Percentiles rank a stretch among this genome's conserved stretches.
These are phyloP conservation scores for Licmophora abbreviata DNA, from an alignment of 108 stramenopile species.

Conservation along the genomic window DNA sequence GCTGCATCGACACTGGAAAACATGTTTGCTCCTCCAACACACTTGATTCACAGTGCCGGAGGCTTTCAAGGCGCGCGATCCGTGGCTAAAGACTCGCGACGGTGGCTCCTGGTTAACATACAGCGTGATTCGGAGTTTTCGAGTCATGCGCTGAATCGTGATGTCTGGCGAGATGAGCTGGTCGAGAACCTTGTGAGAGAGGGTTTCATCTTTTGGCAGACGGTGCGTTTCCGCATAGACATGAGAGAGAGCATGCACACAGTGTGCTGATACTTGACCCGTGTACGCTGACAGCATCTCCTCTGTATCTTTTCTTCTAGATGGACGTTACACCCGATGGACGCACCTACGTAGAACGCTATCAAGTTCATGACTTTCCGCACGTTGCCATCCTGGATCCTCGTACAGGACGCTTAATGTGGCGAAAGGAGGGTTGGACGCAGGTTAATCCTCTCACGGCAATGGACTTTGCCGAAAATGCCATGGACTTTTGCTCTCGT, in stretches of 20 bases:
- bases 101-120: constrained; percentile 91
- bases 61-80: constrained; percentile 81
- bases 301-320: constrained; percentile 13
- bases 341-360: constrained; percentile 65
- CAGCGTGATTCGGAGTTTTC: constrained; percentile 82
- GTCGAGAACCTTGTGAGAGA: constrained; percentile 88
- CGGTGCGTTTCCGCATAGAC: constrained; percentile 29
- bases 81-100: constrained; percentile 71
- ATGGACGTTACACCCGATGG: constrained; percentile 64
- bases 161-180: constrained; percentile 92
- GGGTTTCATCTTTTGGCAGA: constrained; percentile 92
- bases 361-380: constrained; percentile 78
- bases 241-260: neutral
- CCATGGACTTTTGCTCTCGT: constrained; percentile 82
- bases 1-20: constrained; percentile 34
- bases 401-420: constrained; percentile 77
- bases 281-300: neutral
- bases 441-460: constrained; percentile 76
- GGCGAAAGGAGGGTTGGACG: constrained; percentile 86
- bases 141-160: constrained; percentile 91
- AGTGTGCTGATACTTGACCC: neutral
- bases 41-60: constrained; percentile 59
- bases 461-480: constrained; percentile 68
- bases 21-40: constrained; percentile 73
- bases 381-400: constrained; percentile 91